Base-by-base conservation (phyloP, 768 basidiomycete genomes). In the Infundibulicybe gibba region DNA sequence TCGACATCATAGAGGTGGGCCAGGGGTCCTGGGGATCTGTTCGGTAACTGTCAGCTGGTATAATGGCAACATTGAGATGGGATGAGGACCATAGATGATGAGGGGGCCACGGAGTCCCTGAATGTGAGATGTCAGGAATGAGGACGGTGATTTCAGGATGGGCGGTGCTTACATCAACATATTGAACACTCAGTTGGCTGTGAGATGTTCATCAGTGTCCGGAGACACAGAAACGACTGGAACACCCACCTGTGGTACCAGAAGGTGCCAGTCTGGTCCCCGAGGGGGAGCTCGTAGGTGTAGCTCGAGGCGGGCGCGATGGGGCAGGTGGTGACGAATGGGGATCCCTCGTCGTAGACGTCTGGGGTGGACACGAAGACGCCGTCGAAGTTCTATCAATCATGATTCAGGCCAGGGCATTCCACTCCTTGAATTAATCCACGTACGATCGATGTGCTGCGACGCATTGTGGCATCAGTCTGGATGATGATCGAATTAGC, bases 241-340 rank as follows among this genome's bases (percentile, higher is more conserved):
- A 3, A 25, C 4, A 8, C 25, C 8, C 25, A 25, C 11, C 43
- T 31, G 19, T 65, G 63, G 50, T 64, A 62, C 75, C 74, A 76
- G 51, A 61, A 76, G 1, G 72, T 75, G 11, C 73, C 73, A 8
- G 67, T 57, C 49, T 75, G 74, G 8, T 60, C 50, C 40, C 56
- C 56, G 33, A 65, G 52, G 37, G 61, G 61, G 48, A 74, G 63
- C 20, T 57, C 58, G 50, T 73, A 68, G 25, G 61, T 62, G 53
- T 69, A 74, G 40, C 56, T 62, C 6, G 63, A 52, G n/a, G 61
- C 61, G 12, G 70, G 66, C 39, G 52, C 63, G 35, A 72, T 65
- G 14, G 73, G 74, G 47, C 74, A 75, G 37, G 73, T 71, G 14
- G 70, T 74, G 6, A 76, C 57, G 42, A 67, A 75, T 16, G 73